These are phyloP conservation scores for Gynandropsis gynandra DNA, from an alignment of 345 rosid genomes.

Conservation along the genomic window DNA sequence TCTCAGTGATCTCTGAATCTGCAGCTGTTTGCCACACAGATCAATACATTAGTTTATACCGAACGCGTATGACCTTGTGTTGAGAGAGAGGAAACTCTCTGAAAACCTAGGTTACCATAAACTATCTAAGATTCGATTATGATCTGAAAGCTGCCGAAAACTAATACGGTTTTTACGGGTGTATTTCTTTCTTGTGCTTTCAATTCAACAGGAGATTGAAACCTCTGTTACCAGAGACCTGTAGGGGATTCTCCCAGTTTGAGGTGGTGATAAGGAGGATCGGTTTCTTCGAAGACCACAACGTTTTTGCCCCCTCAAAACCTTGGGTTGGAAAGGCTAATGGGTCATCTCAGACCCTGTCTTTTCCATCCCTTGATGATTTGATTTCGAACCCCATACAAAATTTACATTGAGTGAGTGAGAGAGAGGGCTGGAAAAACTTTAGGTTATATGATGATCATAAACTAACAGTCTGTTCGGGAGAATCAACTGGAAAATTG, in stretches of 20 bases:
- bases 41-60: slow-evolving; percentile 11
- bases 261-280: slow-evolving; percentile 35
- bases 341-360: slow-evolving; percentile 10
- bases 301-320: slow-evolving; percentile 6
- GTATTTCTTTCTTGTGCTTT: slow-evolving; percentile 31
- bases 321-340: slow-evolving; percentile 16
- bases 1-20: slow-evolving; percentile 10
- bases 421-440: background rate
- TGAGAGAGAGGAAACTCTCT: background rate
- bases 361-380: slow-evolving; percentile 14
- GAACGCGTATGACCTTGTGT: slow-evolving; percentile 15
- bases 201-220: slow-evolving; percentile 45
- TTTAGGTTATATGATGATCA: background rate
- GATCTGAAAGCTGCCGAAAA: slow-evolving; percentile 30
- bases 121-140: background rate
- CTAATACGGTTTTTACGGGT: slow-evolving; percentile 49
- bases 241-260: slow-evolving; percentile 29
- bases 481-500: background rate
- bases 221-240: slow-evolving; percentile 26
- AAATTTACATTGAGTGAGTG: background rate
- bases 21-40: slow-evolving; percentile 13
- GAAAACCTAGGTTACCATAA: slow-evolving; percentile 17
- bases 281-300: slow-evolving; percentile 29
- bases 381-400: background rate
- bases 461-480: background rate